phyloP scores from a whole-genome alignment of 2,329 filamentous ascomycete genomes.

The Claviceps cyperi region DNA sequence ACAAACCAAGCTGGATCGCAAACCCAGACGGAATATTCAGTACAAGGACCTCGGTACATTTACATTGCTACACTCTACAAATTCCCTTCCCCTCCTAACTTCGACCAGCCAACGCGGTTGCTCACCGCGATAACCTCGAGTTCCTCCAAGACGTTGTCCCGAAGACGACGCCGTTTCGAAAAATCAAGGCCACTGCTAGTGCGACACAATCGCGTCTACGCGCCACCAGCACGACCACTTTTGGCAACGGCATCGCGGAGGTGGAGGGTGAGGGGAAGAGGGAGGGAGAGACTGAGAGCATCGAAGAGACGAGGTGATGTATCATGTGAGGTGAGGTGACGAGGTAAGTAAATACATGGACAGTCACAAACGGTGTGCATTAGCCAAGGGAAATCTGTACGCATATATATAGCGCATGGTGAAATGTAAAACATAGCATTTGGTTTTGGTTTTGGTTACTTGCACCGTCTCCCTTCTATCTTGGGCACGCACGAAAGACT shows the following conservation, averaged over 20 bases:
- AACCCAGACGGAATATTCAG: constrained; percentile 85
- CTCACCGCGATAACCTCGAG: constrained; percentile 83
- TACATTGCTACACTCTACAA: background rate
- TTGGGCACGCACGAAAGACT: too few species aligned
- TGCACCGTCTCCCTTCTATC: too few species aligned
- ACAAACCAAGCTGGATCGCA: constrained; percentile 79
- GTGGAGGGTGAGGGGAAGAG: constrained; percentile 6
- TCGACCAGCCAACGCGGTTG: constrained; percentile 59
- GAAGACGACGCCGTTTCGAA: constrained; percentile 67
- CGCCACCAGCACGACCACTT: constrained; percentile 16
- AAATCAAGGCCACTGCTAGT: constrained; percentile 52
- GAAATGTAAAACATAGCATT: too few species aligned
- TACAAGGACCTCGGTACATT: constrained; percentile 76
- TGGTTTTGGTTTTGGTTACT: too few species aligned
- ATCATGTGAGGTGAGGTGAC: too few species aligned
- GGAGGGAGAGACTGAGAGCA: constrained; percentile 29
- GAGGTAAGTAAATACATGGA: too few species aligned
- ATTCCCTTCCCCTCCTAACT: background rate
- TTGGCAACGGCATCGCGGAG: background rate
- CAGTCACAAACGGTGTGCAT: too few species aligned
- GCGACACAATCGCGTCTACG: constrained; percentile 31
- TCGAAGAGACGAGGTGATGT: too few species aligned
- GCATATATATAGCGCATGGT: too few species aligned
- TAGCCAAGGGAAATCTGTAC: too few species aligned
- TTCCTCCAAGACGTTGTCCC: constrained; percentile 88